Conservation (phyloP, 352 stramenopile genomes). For the Thraustotheca clavata region DNA sequence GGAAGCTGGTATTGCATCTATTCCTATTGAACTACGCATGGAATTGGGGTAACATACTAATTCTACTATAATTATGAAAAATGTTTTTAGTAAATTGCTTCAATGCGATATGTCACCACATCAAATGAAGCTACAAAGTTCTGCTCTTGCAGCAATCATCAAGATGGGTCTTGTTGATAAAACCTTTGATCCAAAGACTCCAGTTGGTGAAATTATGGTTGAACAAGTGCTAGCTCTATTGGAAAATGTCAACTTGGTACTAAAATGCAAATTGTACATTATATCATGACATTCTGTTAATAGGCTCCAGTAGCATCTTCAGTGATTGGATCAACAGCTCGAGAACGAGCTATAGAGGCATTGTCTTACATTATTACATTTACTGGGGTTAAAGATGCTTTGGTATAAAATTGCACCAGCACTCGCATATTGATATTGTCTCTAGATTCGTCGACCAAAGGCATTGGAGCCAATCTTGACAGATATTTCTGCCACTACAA, state of each 20-base stretch:
- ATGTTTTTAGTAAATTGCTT: slow-evolving; percentile 38
- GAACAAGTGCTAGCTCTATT: slow-evolving; percentile 68
- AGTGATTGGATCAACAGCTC: slow-evolving; percentile 37
- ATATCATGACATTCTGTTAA: slow-evolving; percentile 23
- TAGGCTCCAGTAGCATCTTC: slow-evolving; percentile 53
- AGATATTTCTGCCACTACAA: not conserved
- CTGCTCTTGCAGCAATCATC: slow-evolving; percentile 70
- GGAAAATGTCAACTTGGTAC: slow-evolving; percentile 40
- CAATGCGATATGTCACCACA: slow-evolving; percentile 41
- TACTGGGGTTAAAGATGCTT: slow-evolving; percentile 68
- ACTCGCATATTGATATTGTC: not conserved
- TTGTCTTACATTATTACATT: slow-evolving; percentile 80
- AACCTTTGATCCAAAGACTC: slow-evolving; percentile 53
- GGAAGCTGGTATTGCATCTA: slow-evolving; percentile 54
- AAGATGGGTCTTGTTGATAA: slow-evolving; percentile 80
- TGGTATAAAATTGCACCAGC: slow-evolving; percentile 29
- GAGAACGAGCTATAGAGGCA: slow-evolving; percentile 73
- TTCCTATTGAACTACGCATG: slow-evolving; percentile 51
- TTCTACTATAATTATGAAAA: not conserved
- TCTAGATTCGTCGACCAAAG: not conserved
- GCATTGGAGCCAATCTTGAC: slow-evolving; percentile 10
- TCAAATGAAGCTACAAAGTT: slow-evolving; percentile 64
- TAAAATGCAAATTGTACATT: slow-evolving; percentile 29
- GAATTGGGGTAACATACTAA: slow-evolving; percentile 45
- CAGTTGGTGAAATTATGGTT: slow-evolving; percentile 49